Base-by-base conservation (phyloP, 495 filamentous ascomycete genomes). In the Aspergillus incahuasiensis region DNA sequence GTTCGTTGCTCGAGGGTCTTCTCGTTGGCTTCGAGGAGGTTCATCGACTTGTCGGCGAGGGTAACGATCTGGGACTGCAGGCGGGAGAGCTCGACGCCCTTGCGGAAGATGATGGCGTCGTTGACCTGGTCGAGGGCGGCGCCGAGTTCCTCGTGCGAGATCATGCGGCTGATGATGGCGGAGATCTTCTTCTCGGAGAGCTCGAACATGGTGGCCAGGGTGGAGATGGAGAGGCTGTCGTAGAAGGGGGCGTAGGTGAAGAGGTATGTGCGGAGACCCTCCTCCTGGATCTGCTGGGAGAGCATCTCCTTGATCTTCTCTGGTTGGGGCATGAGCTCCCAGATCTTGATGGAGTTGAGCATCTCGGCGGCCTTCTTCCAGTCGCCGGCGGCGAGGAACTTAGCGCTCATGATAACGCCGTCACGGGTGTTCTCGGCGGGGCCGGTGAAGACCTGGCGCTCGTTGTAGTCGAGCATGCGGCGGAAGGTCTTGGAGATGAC, bases 241-340 rank as follows among this genome's bases (percentile, higher is more conserved):
- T 99, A 99, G 81, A 92, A 99, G 48, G 94, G 94, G 40, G 94
- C 94, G 72, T 99, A 99, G 50, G 94, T 99, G 82, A 99, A 97
- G 63, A 99, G 89, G 73, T 99, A 99, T 48, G 94, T 99, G 52
- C 95, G 83, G 48, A 99, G 82, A 55, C 94, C 94, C 77, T 97
- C 95, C 70, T 97, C 94, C 74, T 99, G 95, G 60, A 96, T 96
- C 77, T 97, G 94, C 68, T 89, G 89, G 25, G 91, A 87, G 25
- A 99, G 86, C 92, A 97, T 96, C 50, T 82, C 75, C 86, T 97
- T 97, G 77, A 97, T 91, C 70, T 89, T 87, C 22, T 89, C 86
- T 28, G 90, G 85, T 55, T 91, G 84, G 25, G 77, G 75, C 83
- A 99, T 94, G 57, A 99, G 79, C 28, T 98, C 94, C 94, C 94